Evolutionary conservation across 2,329 filamentous ascomycete species (phyloP).

Genomic region (Xylariaceae sp.): DNA sequence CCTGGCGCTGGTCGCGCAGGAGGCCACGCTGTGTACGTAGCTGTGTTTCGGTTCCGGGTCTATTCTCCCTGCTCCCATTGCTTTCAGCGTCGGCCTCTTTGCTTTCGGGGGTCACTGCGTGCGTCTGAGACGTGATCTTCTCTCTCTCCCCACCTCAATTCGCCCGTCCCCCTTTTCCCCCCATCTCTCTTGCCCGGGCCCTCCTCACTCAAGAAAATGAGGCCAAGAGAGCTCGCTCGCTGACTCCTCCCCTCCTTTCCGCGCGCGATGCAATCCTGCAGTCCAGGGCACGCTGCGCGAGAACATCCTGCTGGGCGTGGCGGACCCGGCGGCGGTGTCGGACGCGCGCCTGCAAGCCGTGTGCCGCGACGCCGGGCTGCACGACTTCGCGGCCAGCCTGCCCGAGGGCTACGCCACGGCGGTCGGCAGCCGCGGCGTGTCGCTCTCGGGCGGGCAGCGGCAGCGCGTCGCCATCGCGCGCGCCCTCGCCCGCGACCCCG

Average conservation of each 20-base stretch:
- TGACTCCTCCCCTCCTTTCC: no score
- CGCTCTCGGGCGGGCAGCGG: constrained; percentile 64
- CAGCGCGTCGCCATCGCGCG: constrained; percentile 64
- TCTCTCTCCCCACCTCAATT: no score
- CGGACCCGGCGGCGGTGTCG: constrained; percentile 40
- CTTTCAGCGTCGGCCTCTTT: no score
- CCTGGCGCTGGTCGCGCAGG: constrained; percentile 66
- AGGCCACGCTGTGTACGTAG: constrained; percentile 66
- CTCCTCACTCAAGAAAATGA: no score
- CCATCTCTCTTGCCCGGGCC: no score
- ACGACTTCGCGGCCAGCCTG: constrained; percentile 62
- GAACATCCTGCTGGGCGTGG: constrained; percentile 60
- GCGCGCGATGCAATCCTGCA: no score
- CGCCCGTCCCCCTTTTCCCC: no score
- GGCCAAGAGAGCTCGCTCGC: no score
- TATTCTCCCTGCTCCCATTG: no score
- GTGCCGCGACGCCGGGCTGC: constrained; percentile 57
- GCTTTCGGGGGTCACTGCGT: no score
- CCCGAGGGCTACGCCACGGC: constrained; percentile 62
- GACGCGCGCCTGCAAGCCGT: constrained; percentile 45
- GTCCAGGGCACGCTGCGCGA: constrained; percentile 55
- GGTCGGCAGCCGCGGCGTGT: constrained; percentile 59
- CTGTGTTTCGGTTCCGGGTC: no score
- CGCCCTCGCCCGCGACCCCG: constrained; percentile 58
- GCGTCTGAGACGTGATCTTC: no score